These are phyloP conservation scores for Oryza nivara DNA, from an alignment of 176 grass and related monocot species.

Conservation along the genomic window DNA sequence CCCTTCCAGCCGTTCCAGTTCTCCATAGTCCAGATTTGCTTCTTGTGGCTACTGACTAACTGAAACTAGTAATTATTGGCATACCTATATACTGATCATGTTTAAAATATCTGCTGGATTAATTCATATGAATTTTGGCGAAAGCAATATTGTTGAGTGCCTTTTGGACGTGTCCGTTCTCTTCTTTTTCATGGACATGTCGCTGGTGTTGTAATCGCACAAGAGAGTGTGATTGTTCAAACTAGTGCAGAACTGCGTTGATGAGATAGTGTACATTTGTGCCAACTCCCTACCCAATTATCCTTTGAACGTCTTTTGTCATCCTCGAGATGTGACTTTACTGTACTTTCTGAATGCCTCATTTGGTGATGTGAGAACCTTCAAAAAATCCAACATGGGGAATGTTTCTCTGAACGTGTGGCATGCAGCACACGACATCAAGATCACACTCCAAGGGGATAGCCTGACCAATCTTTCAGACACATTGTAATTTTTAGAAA, in stretches of 20 bases:
- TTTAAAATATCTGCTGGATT: background rate
- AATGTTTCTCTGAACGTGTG: background rate
- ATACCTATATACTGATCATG: slow-evolving; percentile 1
- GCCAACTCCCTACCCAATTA: no score
- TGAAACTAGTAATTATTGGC: background rate
- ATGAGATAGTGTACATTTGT: no score
- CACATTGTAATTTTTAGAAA: no score
- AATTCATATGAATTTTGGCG: background rate
- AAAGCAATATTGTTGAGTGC: background rate
- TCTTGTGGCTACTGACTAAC: slow-evolving; percentile 4
- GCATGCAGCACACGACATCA: no score
- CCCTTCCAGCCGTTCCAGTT: background rate
- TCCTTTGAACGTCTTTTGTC: background rate
- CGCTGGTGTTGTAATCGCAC: background rate
- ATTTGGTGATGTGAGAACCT: background rate
- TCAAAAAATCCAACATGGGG: no score
- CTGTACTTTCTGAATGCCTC: background rate
- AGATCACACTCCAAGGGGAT: no score
- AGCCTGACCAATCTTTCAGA: no score
- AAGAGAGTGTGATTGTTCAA: background rate
- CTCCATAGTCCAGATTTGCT: background rate
- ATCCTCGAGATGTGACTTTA: no score
- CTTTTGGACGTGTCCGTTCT: background rate
- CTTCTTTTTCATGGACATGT: background rate
- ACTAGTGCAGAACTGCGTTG: background rate